Conservation (phyloP, 176 grass and related monocot genomes). For the Paspalum vaginatum region DNA sequence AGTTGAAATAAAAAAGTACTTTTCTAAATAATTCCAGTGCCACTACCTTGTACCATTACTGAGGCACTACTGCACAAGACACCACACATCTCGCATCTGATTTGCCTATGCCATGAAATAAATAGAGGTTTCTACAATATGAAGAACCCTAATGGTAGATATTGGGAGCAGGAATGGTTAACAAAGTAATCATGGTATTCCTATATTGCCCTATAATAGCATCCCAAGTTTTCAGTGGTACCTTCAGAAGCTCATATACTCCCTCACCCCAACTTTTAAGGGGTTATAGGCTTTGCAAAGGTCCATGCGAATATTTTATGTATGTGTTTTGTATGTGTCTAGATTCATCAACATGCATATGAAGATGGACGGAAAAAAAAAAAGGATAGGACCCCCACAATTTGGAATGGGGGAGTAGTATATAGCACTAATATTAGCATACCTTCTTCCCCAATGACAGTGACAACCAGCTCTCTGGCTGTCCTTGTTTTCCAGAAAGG, state of each 20-base stretch:
- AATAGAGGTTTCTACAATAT: not conserved
- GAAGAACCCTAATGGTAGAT: not conserved
- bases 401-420: not conserved
- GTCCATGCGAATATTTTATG: too few species aligned
- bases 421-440: constrained; percentile 21
- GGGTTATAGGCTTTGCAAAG: too few species aligned
- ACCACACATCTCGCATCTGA: not conserved
- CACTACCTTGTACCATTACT: not conserved
- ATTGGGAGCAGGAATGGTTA: constrained; percentile 5
- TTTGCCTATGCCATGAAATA: constrained; percentile 5
- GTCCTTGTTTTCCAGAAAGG: constrained; percentile 80
- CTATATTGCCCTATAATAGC: constrained; percentile 5
- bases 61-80: not conserved
- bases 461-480: constrained; percentile 78
- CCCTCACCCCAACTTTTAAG: too few species aligned
- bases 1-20: not conserved
- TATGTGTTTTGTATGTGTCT: too few species aligned
- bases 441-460: constrained; percentile 85
- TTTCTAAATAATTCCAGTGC: constrained; percentile 13
- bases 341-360: too few species aligned
- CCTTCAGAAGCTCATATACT: not conserved
- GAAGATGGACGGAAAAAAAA: too few species aligned
- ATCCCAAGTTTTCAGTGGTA: constrained; percentile 16
- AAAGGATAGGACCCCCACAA: too few species aligned
- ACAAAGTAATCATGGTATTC: not conserved